phyloP scores from a whole-genome alignment of 495 filamentous ascomycete species.

The Durotheca rogersii region DNA sequence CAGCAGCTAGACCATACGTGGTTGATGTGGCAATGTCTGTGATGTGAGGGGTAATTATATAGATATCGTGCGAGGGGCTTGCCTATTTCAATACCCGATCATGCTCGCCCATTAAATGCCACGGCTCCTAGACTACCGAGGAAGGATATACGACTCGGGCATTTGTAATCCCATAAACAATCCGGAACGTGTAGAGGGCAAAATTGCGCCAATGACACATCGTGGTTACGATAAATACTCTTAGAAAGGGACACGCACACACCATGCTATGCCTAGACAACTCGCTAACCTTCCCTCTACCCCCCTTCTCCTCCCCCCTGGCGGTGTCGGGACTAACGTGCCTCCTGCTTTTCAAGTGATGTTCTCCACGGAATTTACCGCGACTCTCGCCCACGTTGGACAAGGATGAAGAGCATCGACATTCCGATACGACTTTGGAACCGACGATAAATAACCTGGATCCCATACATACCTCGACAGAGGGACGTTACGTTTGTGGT shows the following conservation, averaged over 20 bases:
- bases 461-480: background rate
- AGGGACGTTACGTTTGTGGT: slow-evolving; percentile 27
- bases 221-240: no score
- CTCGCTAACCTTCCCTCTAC: background rate
- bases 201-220: no score
- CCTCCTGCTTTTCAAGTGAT: slow-evolving; percentile 8
- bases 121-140: no score
- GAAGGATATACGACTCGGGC: no score
- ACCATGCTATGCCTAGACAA: slow-evolving; percentile 7
- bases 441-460: slow-evolving; percentile 12
- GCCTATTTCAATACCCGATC: background rate
- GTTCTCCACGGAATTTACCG: slow-evolving; percentile 12
- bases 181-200: no score
- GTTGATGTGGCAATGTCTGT: background rate
- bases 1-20: background rate
- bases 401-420: slow-evolving; percentile 25
- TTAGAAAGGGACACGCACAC: background rate
- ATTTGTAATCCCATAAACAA: no score
- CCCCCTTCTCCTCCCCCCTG: slow-evolving; percentile 1
- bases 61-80: background rate
- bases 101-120: no score
- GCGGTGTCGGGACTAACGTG: no score
- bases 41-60: background rate
- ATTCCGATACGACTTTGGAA: slow-evolving; percentile 25
- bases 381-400: slow-evolving; percentile 20